Evolutionary conservation across 768 basidiomycete genomes (phyloP).

Genomic region (Leccinum truebloodii): DNA sequence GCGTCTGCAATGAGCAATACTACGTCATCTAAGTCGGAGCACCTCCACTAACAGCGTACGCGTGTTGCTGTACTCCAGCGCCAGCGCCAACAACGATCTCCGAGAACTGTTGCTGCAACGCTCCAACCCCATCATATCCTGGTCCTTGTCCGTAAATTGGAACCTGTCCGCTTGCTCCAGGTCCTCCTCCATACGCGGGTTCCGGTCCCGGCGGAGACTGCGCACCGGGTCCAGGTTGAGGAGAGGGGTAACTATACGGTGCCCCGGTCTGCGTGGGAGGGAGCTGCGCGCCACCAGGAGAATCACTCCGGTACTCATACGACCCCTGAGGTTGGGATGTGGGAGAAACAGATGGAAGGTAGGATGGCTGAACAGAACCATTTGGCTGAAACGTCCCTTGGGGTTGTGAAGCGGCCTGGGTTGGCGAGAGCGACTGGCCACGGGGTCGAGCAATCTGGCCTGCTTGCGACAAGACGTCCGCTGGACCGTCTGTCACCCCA

Average conservation of each 20-base stretch:
- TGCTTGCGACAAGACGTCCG: constrained; percentile 8
- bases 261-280: constrained; percentile 7
- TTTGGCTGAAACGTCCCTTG: constrained; percentile 20
- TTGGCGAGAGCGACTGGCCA: constrained; percentile 17
- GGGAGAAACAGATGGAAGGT: constrained; percentile 10
- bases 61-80: constrained; percentile 22
- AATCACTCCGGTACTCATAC: constrained; percentile 25
- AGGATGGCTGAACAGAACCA: constrained; percentile 12
- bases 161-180: constrained; percentile 22
- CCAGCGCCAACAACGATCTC: constrained; percentile 31
- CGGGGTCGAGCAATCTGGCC: constrained; percentile 16
- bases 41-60: constrained; percentile 23
- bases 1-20: neutral
- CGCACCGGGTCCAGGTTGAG: constrained; percentile 10
- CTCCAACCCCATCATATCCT: constrained; percentile 27
- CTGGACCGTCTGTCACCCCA: constrained; percentile 56
- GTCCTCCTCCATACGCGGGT: constrained; percentile 21
- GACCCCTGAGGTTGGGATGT: constrained; percentile 19
- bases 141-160: constrained; percentile 18
- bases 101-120: constrained; percentile 33
- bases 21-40: constrained; percentile 16
- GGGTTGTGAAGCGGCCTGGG: constrained; percentile 18
- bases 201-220: constrained; percentile 20
- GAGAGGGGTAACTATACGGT: constrained; percentile 20
- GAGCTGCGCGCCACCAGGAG: constrained; percentile 2